phyloP scores from a whole-genome alignment of 108 stramenopile species.

The Stephanodiscus minutulus region DNA sequence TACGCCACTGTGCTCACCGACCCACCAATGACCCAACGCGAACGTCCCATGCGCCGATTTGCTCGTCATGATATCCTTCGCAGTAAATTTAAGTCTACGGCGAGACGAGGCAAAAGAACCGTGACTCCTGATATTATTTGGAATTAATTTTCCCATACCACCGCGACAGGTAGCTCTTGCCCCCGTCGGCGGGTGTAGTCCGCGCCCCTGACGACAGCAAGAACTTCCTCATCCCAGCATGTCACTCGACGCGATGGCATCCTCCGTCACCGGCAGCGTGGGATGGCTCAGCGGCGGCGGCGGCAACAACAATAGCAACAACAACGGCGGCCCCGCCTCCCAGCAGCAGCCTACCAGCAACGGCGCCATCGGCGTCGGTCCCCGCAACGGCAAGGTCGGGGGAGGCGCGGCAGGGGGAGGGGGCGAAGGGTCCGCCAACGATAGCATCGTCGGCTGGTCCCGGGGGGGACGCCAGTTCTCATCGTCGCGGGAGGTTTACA shows the following conservation, averaged over 20 bases:
- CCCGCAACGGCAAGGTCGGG: constrained; percentile 1
- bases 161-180: constrained; percentile 19
- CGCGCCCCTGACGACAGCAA: neutral
- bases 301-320: constrained; percentile 10
- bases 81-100: neutral
- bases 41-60: neutral
- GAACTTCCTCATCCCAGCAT: neutral
- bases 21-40: neutral
- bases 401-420: constrained; percentile 8
- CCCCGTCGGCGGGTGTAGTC: constrained; percentile 10
- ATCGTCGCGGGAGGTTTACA: constrained; percentile 82
- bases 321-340: neutral
- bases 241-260: constrained; percentile 20
- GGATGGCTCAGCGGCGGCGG: constrained; percentile 13
- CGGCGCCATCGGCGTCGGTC: constrained; percentile 3
- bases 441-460: constrained; percentile 55
- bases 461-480: constrained; percentile 83
- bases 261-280: constrained; percentile 11
- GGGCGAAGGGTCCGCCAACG: constrained; percentile 4
- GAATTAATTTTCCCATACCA: neutral
- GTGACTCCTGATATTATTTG: neutral
- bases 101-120: neutral
- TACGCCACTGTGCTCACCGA: neutral
- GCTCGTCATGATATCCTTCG: neutral
- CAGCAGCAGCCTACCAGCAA: neutral